A percentile compares a stretch with the other conserved stretches of the same genome.
phyloP scores from a whole-genome alignment of 1,284 basidiomycete genomes.

The Moesziomyces aphidis region DNA sequence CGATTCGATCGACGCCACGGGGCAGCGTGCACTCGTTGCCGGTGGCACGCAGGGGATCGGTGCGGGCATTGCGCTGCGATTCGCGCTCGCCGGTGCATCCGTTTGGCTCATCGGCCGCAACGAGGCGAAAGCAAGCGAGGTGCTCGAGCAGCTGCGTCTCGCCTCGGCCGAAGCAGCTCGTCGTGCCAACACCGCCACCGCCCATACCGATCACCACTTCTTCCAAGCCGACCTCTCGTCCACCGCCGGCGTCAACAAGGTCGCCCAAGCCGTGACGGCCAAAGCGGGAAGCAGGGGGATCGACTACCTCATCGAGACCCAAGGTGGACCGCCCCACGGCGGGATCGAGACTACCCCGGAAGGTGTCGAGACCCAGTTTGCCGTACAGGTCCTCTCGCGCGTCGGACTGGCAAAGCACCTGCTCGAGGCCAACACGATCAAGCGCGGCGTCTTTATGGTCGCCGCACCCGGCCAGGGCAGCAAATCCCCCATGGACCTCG shows the following conservation, averaged over 20 bases:
- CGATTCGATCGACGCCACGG: constrained; percentile 18
- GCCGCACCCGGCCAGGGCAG: constrained; percentile 60
- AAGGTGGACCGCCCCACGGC: constrained; percentile 58
- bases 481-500: constrained; percentile 42
- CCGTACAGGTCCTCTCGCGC: constrained; percentile 67
- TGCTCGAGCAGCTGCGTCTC: constrained; percentile 58
- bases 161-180: constrained; percentile 45
- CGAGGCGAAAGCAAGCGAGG: constrained; percentile 53
- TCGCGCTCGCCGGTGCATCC: constrained; percentile 62
- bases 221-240: constrained; percentile 68
- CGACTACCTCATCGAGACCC: constrained; percentile 67
- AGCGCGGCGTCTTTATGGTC: constrained; percentile 60
- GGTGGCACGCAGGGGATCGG: constrained; percentile 64
- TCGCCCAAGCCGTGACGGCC: constrained; percentile 46
- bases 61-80: constrained; percentile 57
- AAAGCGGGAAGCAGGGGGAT: constrained; percentile 61
- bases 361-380: constrained; percentile 63
- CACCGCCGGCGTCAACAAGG: constrained; percentile 52
- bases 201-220: constrained; percentile 50
- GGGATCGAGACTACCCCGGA: constrained; percentile 15
- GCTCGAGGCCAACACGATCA: constrained; percentile 61
- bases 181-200: constrained; percentile 6
- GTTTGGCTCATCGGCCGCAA: constrained; percentile 69
- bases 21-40: constrained; percentile 46
- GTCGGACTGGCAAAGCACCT: constrained; percentile 67